These are phyloP conservation scores for Ganoderma lucidum DNA, from an alignment of 1,284 basidiomycete species.

Conservation along the genomic window DNA sequence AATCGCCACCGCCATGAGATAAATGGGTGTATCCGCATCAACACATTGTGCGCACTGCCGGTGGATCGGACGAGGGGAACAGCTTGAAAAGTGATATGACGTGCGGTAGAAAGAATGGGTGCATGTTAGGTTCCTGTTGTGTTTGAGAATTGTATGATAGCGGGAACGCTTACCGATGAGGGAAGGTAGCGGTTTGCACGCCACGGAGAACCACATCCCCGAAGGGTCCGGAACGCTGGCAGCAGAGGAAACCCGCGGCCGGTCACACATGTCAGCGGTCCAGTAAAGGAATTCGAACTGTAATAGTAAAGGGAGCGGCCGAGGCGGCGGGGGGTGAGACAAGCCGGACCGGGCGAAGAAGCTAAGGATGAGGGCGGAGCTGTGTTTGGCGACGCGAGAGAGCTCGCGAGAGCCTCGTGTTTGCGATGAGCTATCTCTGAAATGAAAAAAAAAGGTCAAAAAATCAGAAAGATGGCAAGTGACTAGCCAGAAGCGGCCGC, in stretches of 20 bases:
- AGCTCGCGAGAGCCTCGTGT: slow-evolving; percentile 12
- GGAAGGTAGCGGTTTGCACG: slow-evolving; percentile 6
- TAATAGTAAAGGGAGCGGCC: neutral
- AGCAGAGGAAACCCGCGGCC: neutral
- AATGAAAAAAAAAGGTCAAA: slow-evolving; percentile 4
- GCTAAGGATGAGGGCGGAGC: neutral
- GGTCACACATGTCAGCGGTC: slow-evolving; percentile 1
- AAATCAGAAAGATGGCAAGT: slow-evolving; percentile 2
- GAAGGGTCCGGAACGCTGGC: slow-evolving; percentile 18
- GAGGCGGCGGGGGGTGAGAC: slow-evolving; percentile 15
- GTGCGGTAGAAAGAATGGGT: neutral
- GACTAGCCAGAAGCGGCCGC: slow-evolving; percentile 4
- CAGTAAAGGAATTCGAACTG: neutral
- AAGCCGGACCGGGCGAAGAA: slow-evolving; percentile 16
- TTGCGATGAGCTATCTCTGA: slow-evolving; percentile 11
- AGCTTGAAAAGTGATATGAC: neutral
- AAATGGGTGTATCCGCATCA: slow-evolving; percentile 13
- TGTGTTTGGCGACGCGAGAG: slow-evolving; percentile 10
- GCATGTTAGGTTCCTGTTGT: neutral
- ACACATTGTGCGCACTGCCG: slow-evolving; percentile 6
- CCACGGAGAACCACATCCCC: slow-evolving; percentile 8
- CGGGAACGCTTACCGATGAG: neutral
- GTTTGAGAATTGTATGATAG: slow-evolving; percentile 5
- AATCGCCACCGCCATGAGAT: slow-evolving; percentile 9
- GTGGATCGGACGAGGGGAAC: slow-evolving; percentile 11